Conservation (phyloP, 192 early-diverging fungal species). For the Rhizophlyctis rosea region DNA sequence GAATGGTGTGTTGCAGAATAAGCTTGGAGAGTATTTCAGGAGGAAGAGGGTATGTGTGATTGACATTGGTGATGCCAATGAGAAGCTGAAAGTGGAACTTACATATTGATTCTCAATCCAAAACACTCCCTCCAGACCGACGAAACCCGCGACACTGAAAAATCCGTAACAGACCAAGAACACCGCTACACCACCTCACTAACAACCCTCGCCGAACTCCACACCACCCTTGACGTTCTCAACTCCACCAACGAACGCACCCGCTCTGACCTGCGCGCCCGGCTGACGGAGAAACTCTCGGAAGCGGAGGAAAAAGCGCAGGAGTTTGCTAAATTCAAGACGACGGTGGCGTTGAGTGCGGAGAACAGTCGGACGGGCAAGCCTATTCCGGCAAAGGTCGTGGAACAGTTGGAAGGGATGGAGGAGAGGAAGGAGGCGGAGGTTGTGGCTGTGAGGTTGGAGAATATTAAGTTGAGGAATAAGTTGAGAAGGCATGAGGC, state of each 20-base stretch:
- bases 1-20: conserved; percentile 51
- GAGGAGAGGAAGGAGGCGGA: conserved; percentile 56
- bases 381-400: conserved; percentile 37
- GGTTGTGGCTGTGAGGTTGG: conserved; percentile 53
- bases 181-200: conserved; percentile 50
- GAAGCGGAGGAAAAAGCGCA: conserved; percentile 42
- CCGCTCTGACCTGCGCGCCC: conserved; percentile 40
- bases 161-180: conserved; percentile 48
- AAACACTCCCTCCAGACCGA: conserved; percentile 50
- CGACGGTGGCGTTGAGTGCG: conserved; percentile 38
- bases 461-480: conserved; percentile 61
- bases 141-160: conserved; percentile 49
- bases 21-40: conserved; percentile 53
- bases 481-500: conserved; percentile 51
- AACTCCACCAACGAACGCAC: conserved; percentile 36
- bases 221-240: conserved; percentile 33
- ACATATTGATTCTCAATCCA: neutral
- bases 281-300: conserved; percentile 39
- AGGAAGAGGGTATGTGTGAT: conserved; percentile 46
- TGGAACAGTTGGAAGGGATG: conserved; percentile 46
- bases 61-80: neutral
- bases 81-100: neutral
- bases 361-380: conserved; percentile 57
- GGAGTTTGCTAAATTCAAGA: conserved; percentile 53
- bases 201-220: conserved; percentile 33